Conservation (phyloP, 441 rosid genomes). For the Populus trichocarpa region DNA sequence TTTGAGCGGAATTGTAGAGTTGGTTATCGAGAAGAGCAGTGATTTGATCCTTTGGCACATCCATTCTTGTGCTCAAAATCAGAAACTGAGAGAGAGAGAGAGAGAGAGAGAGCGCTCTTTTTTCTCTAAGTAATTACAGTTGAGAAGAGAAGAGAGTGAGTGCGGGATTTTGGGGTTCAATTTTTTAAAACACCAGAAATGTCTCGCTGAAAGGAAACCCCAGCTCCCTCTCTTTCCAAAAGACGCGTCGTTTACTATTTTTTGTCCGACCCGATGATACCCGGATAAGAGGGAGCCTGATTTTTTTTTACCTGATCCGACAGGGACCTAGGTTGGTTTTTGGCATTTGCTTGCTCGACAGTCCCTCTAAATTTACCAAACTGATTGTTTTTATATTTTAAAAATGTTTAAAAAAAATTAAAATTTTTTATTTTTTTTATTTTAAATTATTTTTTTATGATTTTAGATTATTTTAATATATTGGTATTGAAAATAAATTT, state of each 20-base stretch:
- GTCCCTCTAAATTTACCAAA: too few species aligned
- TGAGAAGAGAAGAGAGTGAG: neutral
- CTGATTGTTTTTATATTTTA: too few species aligned
- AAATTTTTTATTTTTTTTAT: too few species aligned
- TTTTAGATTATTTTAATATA: too few species aligned
- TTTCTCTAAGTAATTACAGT: neutral
- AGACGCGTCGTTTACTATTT: neutral
- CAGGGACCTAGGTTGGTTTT: neutral
- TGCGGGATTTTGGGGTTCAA: neutral
- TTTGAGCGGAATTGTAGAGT: constrained; percentile 74
- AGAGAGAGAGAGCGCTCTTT: neutral
- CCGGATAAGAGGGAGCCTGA: too few species aligned
- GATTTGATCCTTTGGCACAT: constrained; percentile 80
- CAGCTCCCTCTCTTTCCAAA: neutral
- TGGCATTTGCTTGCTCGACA: too few species aligned
- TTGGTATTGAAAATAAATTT: too few species aligned
- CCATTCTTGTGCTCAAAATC: constrained; percentile 38
- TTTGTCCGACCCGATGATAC: too few species aligned
- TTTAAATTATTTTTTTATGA: too few species aligned
- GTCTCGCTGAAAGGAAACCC: neutral
- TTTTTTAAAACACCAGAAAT: neutral
- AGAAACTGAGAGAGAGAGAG: neutral
- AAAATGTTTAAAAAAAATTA: too few species aligned
- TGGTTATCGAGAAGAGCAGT: constrained; percentile 67
- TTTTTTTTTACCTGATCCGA: neutral